Evolutionary conservation across 2,329 filamentous ascomycete species (phyloP).

Genomic region (Orbilia quercus): DNA sequence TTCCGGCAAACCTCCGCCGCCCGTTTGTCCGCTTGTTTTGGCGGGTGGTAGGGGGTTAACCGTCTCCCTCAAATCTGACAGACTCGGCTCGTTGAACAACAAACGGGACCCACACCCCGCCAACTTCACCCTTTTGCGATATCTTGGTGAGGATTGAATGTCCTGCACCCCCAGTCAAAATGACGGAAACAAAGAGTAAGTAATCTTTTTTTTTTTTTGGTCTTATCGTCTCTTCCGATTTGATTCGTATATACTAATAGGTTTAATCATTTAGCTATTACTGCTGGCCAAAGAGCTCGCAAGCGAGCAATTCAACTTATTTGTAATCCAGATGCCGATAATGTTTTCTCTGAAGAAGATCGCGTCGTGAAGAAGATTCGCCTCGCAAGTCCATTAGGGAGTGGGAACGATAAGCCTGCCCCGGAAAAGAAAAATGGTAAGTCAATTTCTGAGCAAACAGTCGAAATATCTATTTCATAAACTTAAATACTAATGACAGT

Average conservation of each 20-base stretch:
- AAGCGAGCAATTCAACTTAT: constrained; percentile 37
- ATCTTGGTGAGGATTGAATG: constrained; percentile 13
- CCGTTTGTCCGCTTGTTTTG: constrained; percentile 49
- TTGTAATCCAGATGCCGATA: constrained; percentile 37
- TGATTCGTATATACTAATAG: constrained; percentile 1
- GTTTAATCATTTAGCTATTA: neutral
- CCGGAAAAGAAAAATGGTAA: constrained; percentile 46
- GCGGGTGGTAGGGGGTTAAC: constrained; percentile 41
- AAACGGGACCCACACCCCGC: constrained; percentile 13
- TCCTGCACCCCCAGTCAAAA: constrained; percentile 13
- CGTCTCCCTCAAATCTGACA: neutral
- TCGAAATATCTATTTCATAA: too few species aligned
- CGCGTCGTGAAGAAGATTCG: constrained; percentile 37
- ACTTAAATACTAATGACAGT: neutral
- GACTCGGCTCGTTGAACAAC: constrained; percentile 29
- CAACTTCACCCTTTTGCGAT: neutral
- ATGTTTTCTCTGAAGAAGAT: constrained; percentile 48
- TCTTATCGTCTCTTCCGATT: constrained; percentile 5
- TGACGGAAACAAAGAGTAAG: constrained; percentile 43
- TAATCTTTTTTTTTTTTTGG: constrained; percentile 5
- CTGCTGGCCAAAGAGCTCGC: constrained; percentile 19
- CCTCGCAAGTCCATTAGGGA: constrained; percentile 31
- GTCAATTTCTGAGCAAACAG: too few species aligned
- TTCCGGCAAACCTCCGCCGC: constrained; percentile 27
- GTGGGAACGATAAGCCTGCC: constrained; percentile 23